phyloP scores from a whole-genome alignment of 176 grass and related monocot genomes.

The Elymus sibiricus region DNA sequence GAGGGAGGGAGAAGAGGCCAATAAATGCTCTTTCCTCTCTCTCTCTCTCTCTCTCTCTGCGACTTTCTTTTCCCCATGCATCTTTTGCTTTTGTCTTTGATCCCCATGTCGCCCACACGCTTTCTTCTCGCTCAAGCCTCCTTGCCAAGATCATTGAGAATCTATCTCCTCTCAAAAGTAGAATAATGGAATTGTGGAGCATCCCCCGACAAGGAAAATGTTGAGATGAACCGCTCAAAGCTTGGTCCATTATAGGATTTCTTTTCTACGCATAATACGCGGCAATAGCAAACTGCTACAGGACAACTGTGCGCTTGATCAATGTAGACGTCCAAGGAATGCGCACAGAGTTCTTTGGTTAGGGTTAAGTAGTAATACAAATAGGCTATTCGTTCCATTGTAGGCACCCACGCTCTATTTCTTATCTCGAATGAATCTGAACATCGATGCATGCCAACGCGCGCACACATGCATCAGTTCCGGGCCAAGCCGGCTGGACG shows the following conservation, averaged over 20 bases:
- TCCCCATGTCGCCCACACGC: conserved; percentile 24
- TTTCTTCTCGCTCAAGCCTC: conserved; percentile 39
- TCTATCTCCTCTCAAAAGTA: neutral
- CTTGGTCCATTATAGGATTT: neutral
- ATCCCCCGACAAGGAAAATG: neutral
- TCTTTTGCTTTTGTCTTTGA: conserved; percentile 61
- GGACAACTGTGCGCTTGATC: neutral
- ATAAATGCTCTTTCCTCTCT: conserved; percentile 28
- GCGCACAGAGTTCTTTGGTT: too few relatives aligned
- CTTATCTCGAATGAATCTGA: neutral
- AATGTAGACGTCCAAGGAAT: too few relatives aligned
- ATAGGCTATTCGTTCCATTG: too few relatives aligned
- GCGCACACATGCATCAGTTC: neutral
- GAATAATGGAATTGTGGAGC: neutral
- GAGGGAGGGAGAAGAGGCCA: conserved; percentile 23
- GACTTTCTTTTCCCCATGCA: neutral
- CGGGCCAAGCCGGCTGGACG: neutral
- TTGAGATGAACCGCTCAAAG: neutral
- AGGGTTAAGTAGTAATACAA: too few relatives aligned
- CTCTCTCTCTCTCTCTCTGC: neutral
- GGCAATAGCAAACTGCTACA: neutral
- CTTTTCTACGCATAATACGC: neutral
- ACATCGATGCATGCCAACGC: neutral
- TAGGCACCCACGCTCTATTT: too few relatives aligned
- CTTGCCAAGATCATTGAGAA: conserved; percentile 1